Percentiles rank a stretch among this genome's conserved stretches.
Evolutionary conservation across 257 asterid species (phyloP).

Genomic region (Primulina huaijiensis): DNA sequence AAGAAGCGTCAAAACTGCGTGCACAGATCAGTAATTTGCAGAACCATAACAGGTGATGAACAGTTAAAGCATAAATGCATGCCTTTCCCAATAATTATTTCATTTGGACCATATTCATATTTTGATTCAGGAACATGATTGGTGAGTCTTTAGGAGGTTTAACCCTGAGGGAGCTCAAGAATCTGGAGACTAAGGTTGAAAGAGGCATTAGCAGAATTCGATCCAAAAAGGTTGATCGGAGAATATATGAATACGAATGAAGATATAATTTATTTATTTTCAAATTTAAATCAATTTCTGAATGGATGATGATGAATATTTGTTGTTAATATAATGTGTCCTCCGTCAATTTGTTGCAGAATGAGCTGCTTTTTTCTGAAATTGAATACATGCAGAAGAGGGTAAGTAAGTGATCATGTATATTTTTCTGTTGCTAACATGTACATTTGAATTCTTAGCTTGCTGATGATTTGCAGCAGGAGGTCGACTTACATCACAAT

Average conservation of each 20-base stretch:
- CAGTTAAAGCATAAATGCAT: neutral
- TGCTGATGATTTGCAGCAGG: slow-evolving; percentile 62
- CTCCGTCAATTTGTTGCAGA: slow-evolving; percentile 40
- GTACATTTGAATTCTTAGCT: neutral
- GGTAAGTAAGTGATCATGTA: slow-evolving; percentile 43
- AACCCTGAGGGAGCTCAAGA: slow-evolving; percentile 55
- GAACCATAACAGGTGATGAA: slow-evolving; percentile 62
- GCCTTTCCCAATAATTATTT: neutral
- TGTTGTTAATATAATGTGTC: neutral
- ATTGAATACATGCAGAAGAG: slow-evolving; percentile 89
- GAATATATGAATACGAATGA: neutral
- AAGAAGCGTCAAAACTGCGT: slow-evolving; percentile 78
- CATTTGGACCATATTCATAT: neutral
- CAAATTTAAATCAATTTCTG: neutral
- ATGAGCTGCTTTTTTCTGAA: slow-evolving; percentile 85
- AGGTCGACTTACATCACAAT: slow-evolving; percentile 74
- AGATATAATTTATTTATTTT: neutral
- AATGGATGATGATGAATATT: neutral
- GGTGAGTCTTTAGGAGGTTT: slow-evolving; percentile 69
- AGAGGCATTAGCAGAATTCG: slow-evolving; percentile 68
- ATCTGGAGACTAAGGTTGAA: slow-evolving; percentile 68
- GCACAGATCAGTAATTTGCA: slow-evolving; percentile 73
- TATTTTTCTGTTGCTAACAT: neutral
- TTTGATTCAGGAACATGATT: slow-evolving; percentile 54
- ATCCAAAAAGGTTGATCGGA: slow-evolving; percentile 55